Percentiles rank a stretch among this genome's conserved stretches.
Evolutionary conservation across 441 rosid genomes (phyloP).

Genomic region (Populus trichocarpa): DNA sequence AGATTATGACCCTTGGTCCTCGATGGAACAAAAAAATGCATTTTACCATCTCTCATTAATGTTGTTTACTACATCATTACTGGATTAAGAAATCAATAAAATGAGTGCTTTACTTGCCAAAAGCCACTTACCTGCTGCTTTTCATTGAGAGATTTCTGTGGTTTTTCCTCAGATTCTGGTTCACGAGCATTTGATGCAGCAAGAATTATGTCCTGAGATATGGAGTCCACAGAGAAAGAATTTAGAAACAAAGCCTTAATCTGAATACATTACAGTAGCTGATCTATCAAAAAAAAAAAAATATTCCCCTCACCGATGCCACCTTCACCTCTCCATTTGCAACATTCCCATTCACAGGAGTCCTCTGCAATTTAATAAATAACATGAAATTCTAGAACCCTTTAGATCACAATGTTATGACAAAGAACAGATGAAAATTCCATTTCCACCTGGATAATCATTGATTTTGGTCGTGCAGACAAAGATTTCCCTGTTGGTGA

Average conservation of each 20-base stretch:
- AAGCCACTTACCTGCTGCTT: conserved; percentile 80
- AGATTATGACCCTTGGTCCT: not conserved
- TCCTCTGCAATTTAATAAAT: conserved; percentile 50
- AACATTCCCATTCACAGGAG: conserved; percentile 81
- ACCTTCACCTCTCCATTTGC: conserved; percentile 75
- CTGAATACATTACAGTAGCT: not conserved
- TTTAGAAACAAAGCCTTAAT: conserved; percentile 14
- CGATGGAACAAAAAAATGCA: not conserved
- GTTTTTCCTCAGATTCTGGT: conserved; percentile 97
- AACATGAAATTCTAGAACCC: conserved; percentile 24
- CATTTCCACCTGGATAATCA: conserved; percentile 62
- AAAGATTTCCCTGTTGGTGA: conserved; percentile 92
- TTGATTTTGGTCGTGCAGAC: conserved; percentile 64
- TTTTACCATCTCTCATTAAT: not conserved
- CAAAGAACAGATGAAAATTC: conserved; percentile 7
- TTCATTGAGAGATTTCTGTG: conserved; percentile 94
- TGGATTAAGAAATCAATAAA: not conserved
- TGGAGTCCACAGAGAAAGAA: conserved; percentile 15
- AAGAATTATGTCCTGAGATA: conserved; percentile 56
- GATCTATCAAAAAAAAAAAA: not conserved
- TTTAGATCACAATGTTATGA: conserved; percentile 10
- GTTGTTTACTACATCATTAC: not conserved
- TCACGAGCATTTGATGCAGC: conserved; percentile 56
- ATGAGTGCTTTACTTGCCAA: not conserved
- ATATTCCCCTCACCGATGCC: conserved; percentile 47